Base-by-base conservation (phyloP, 768 basidiomycete species). In the Aureoboletus auriporus region DNA sequence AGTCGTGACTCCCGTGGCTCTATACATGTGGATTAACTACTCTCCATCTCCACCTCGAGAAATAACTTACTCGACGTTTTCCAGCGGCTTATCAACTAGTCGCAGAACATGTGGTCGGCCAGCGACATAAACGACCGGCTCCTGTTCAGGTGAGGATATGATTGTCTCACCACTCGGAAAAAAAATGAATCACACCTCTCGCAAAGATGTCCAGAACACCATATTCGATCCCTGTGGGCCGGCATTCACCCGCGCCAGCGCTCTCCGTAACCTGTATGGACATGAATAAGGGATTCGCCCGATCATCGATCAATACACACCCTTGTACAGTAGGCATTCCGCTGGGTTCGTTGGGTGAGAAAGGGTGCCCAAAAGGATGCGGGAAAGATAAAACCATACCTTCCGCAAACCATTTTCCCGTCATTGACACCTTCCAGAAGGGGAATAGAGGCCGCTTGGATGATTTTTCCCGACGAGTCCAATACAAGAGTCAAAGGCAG, bases 311-410 rank as follows among this genome's bases (percentile, higher is more conserved):
- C 43, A 27, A 27, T 6, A 47, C 54, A 13, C 28, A 60, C 63
- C 95, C 95, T 60, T 91, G 82, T 2, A 87, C 83, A 1, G 92
- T 94, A 4, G 95, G 95, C 94, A 98, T 98, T 13, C 94, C 94
- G 56, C 86, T 93, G 38, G 8, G 20, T 45, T 34, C 30, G n/a
- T 42, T 23, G 16, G 11, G 44, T 49, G 35, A 56, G 62, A 68
- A 51, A 71, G 0, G 59, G 45, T 23, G 4, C 20, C 20, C 20
- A 23, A 40, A 59, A 45, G 20, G 12, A 28, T 30, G 10, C 8
- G 11, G n/a, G 5, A 33, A 33, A 37, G 27, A 13, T 16, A 34
- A 33, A 31, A 39, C 56, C 71, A 31, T 39, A 85, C 86, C 88
- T 88, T 69, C 89, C 89, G 47, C 86, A 89, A 13, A 90, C 78